Evolutionary conservation across 768 basidiomycete species (phyloP).

Genomic region (Pulveroboletus sp.): DNA sequence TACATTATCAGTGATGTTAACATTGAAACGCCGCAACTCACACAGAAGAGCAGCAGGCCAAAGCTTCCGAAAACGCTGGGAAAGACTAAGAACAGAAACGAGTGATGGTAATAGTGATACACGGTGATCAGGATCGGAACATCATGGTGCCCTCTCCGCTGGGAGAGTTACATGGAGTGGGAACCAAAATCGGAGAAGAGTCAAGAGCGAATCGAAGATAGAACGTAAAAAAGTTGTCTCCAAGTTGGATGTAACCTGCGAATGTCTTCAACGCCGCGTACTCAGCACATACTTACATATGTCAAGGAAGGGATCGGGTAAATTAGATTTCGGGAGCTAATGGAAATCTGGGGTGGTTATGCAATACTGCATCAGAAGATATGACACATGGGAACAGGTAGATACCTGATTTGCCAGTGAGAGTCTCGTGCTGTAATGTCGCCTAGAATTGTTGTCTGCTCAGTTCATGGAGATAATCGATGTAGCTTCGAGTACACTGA

Average conservation of each 20-base stretch:
- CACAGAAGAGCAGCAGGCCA: not conserved
- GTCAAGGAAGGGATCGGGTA: constrained; percentile 3
- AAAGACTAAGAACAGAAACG: not conserved
- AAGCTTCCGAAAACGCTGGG: not conserved
- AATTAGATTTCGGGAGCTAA: constrained; percentile 1
- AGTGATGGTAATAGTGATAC: not conserved
- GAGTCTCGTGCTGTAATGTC: not conserved
- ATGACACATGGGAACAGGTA: not conserved
- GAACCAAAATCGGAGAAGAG: not conserved
- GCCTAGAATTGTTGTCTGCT: not conserved
- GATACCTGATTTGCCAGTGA: not conserved
- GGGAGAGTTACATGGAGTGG: not conserved
- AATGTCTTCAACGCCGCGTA: not conserved
- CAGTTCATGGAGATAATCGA: not conserved
- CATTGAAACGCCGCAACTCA: not conserved
- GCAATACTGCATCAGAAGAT: too few relatives aligned
- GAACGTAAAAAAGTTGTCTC: not conserved
- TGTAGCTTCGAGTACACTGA: not conserved
- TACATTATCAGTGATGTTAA: not conserved
- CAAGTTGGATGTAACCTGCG: not conserved
- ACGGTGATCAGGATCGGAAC: not conserved
- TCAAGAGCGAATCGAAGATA: not conserved
- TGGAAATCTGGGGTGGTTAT: not conserved
- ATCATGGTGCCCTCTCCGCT: not conserved
- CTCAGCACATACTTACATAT: not conserved